Conservation (phyloP, 108 stramenopile species). For the Cyclotella atomus region DNA sequence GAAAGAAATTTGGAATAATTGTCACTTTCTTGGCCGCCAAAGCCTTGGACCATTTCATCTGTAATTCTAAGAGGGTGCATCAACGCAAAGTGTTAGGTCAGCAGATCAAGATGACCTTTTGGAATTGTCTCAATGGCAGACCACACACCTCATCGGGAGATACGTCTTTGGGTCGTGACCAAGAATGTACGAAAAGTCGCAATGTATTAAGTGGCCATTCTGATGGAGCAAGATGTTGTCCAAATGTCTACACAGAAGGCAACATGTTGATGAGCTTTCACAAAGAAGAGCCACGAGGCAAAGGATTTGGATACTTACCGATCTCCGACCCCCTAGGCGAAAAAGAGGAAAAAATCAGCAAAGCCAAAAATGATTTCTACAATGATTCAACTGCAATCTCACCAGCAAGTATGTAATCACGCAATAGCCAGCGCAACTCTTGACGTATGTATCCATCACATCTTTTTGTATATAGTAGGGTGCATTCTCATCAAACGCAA, state of each 20-base stretch:
- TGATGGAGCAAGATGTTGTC: slow-evolving; percentile 88
- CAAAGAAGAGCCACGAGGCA: no score
- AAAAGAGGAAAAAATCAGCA: background rate
- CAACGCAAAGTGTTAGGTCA: background rate
- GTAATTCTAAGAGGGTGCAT: slow-evolving; percentile 61
- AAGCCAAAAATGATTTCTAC: background rate
- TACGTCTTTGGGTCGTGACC: slow-evolving; percentile 91
- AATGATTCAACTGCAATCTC: background rate
- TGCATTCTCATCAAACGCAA: slow-evolving; percentile 66
- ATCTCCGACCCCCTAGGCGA: slow-evolving; percentile 77
- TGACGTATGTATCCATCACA: slow-evolving; percentile 93
- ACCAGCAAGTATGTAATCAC: slow-evolving; percentile 96
- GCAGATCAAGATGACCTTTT: background rate
- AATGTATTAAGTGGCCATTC: slow-evolving; percentile 85
- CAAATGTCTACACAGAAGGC: no score
- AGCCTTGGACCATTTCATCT: slow-evolving; percentile 84
- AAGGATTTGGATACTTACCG: no score
- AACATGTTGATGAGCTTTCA: no score
- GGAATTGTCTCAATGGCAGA: background rate
- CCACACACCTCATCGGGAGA: slow-evolving; percentile 65
- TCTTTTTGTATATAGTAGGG: slow-evolving; percentile 74
- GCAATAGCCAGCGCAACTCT: slow-evolving; percentile 97
- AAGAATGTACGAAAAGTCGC: slow-evolving; percentile 85
- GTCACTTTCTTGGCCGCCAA: slow-evolving; percentile 87
- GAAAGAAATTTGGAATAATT: slow-evolving; percentile 83